Base-by-base conservation (phyloP, 371 early-diverging fungal genomes). In the Mortierella sp. region DNA sequence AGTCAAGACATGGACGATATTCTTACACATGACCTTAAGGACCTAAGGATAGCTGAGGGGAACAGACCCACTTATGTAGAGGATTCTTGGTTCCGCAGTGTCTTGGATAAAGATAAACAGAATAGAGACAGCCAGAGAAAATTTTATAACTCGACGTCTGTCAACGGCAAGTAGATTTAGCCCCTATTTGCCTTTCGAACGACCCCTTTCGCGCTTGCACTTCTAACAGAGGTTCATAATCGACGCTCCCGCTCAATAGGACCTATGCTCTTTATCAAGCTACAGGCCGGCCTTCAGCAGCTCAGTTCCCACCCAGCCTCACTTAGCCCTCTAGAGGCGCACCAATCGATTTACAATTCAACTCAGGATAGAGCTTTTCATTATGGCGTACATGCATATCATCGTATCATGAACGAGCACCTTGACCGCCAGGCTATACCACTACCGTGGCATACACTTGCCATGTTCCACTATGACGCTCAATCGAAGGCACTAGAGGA, bases 341-440 rank as follows among this genome's bases (percentile, higher is more conserved):
- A 49, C 5, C 26, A 42, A 26, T 42, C 62, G 3, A 3, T 53
- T 6, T 57, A 58, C 17, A 31, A 56, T 32, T 29, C 45, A 28
- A 26, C 61, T 35, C 64, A 58, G 5, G 67, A 76, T 23, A 54
- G 69, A 9, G 64, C 61, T 6, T 19, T 72, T 10, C 42, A 56
- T 6, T 34, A 47, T 3, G 78, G 72, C 2, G 47, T 31, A 1
- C 56, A 49, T 22, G 35, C 68, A 17, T 79, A 79, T 28, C 67
- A 79, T 51, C 55, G 56, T 2, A 54, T 60, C 40, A 73, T 79
- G 70, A 79, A 74, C 56, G 31, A 42, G n/a, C 64, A 70, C 28
- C 60, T 79, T n/a, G 74, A 74, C 23, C 62, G 56, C 19, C 62
- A 59, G 29, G 67, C 80, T 3, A 69, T 79, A 17, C 80, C 80